These are phyloP conservation scores for Gossypium davidsonii DNA, from an alignment of 441 rosid genomes.

Conservation along the genomic window DNA sequence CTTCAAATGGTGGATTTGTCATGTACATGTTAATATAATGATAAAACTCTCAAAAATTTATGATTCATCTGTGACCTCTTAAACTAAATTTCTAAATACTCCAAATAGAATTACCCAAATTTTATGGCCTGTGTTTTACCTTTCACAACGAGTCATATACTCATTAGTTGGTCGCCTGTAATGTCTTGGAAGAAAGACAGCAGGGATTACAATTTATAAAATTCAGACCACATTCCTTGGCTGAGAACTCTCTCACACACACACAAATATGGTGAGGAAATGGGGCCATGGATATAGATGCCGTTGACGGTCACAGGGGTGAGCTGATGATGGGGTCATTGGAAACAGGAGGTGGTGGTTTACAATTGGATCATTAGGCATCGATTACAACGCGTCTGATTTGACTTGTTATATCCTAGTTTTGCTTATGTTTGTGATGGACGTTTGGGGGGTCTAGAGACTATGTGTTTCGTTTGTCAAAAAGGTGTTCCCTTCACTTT, in stretches of 20 bases:
- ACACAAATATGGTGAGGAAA: neutral
- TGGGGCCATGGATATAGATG: slow-evolving; percentile 24
- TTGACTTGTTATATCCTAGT: slow-evolving; percentile 19
- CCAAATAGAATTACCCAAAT: too few relatives aligned
- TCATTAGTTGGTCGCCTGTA: slow-evolving; percentile 12
- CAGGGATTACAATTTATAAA: neutral
- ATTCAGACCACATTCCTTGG: neutral
- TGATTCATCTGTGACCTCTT: too few relatives aligned
- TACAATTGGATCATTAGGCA: slow-evolving; percentile 4
- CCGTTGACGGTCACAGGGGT: slow-evolving; percentile 26
- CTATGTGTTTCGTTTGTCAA: slow-evolving; percentile 3
- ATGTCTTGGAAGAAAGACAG: neutral
- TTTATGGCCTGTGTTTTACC: neutral
- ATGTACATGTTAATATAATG: too few relatives aligned
- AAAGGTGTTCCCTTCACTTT: slow-evolving; percentile 12
- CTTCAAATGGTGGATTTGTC: too few relatives aligned
- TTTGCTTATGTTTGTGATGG: slow-evolving; percentile 14
- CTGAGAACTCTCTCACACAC: neutral
- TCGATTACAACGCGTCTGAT: slow-evolving; percentile 29
- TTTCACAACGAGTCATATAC: neutral
- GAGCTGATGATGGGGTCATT: slow-evolving; percentile 19
- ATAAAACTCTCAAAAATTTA: too few relatives aligned
- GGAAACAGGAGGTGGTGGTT: slow-evolving; percentile 1
- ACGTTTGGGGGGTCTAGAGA: neutral
- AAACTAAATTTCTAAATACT: too few relatives aligned